Evolutionary conservation across 176 grass and related monocot species (phyloP).

Genomic region (Secale cereale): DNA sequence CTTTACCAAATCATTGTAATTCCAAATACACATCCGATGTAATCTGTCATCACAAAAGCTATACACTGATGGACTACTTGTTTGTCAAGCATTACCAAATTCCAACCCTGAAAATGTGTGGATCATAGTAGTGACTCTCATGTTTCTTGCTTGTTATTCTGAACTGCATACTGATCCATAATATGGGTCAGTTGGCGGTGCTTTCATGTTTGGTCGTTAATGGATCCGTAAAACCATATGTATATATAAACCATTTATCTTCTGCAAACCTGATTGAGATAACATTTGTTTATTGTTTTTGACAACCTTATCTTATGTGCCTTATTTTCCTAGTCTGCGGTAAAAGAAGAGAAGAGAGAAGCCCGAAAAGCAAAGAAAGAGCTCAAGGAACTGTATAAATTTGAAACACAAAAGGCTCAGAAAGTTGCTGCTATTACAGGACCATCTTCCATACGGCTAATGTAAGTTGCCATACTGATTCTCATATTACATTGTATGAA

Average conservation of each 20-base stretch:
- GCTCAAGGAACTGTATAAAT: conserved; percentile 83
- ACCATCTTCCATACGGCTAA: conserved; percentile 75
- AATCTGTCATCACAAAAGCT: not conserved
- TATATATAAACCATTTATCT: not conserved
- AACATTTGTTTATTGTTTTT: not conserved
- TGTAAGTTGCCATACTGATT: conserved; percentile 36
- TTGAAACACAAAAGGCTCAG: conserved; percentile 83
- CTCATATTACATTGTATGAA: not conserved
- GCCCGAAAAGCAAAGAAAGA: conserved; percentile 90
- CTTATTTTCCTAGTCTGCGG: conserved; percentile 39
- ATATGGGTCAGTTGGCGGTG: not conserved
- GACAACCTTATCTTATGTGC: not conserved
- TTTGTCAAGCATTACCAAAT: not conserved
- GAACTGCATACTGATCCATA: not conserved
- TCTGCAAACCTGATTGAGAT: not conserved
- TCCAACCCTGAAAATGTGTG: not conserved
- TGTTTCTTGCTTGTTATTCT: conserved; percentile 4
- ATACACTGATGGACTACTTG: not conserved
- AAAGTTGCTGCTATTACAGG: conserved; percentile 81
- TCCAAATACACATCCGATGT: not conserved
- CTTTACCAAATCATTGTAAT: not conserved
- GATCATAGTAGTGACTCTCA: not conserved
- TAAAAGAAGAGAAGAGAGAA: conserved; percentile 83
- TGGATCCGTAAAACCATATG: not conserved
- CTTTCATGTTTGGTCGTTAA: not conserved